These are phyloP conservation scores for Orbilia ellipsospora DNA, from an alignment of 2,329 filamentous ascomycete species.

Conservation along the genomic window DNA sequence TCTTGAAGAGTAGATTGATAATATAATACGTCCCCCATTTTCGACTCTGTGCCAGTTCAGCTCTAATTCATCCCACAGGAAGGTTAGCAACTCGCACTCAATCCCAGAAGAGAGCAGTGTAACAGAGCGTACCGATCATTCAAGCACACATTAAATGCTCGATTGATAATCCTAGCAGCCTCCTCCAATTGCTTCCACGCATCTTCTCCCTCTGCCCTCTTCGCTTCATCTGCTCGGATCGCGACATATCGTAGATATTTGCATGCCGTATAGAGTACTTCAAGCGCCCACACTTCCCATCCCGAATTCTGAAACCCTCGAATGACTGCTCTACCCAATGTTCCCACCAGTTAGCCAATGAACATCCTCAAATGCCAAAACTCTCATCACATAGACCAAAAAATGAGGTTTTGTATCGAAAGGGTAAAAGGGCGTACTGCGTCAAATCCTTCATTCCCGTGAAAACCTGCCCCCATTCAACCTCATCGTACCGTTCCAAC, in stretches of 20 bases:
- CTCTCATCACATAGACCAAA: neutral
- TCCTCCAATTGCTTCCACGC: slow-evolving; percentile 90
- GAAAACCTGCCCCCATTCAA: slow-evolving; percentile 85
- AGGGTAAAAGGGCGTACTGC: slow-evolving; percentile 50
- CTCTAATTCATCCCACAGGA: slow-evolving; percentile 66
- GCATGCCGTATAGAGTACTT: slow-evolving; percentile 85
- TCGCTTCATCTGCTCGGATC: slow-evolving; percentile 85
- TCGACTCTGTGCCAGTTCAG: slow-evolving; percentile 84
- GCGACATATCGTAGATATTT: slow-evolving; percentile 89
- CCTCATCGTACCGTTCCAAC: slow-evolving; percentile 63
- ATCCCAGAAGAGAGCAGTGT: no score
- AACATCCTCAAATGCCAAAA: neutral
- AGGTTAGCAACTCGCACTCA: neutral
- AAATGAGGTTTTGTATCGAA: neutral
- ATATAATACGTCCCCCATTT: slow-evolving; percentile 99
- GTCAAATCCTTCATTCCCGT: slow-evolving; percentile 88
- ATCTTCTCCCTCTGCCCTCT: slow-evolving; percentile 70
- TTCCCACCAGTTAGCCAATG: slow-evolving; percentile 14
- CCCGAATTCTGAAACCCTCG: slow-evolving; percentile 80
- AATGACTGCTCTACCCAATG: slow-evolving; percentile 71
- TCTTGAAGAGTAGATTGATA: slow-evolving; percentile 96
- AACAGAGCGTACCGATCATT: slow-evolving; percentile 78
- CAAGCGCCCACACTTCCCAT: slow-evolving; percentile 91
- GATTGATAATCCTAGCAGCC: slow-evolving; percentile 87
- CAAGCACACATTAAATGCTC: slow-evolving; percentile 89